Evolutionary conservation across 495 filamentous ascomycete species (phyloP).

Genomic region (Beverwykella pulmonaria): DNA sequence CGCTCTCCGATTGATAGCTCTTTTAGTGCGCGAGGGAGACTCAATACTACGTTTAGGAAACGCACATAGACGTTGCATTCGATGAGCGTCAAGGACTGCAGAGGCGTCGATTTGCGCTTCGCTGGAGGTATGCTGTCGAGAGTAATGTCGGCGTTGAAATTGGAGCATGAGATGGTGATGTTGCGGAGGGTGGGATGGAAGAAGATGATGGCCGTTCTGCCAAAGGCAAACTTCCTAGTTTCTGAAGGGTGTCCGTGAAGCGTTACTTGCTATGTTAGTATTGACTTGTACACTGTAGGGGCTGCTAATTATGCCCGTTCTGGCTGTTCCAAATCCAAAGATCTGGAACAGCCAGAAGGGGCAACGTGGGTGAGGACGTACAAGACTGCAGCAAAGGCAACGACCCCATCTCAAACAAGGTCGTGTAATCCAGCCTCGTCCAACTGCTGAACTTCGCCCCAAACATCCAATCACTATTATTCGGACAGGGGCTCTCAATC

Average conservation of each 20-base stretch:
- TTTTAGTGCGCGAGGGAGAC: conserved; percentile 30
- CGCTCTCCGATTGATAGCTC: conserved; percentile 30
- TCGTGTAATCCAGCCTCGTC: conserved; percentile 21
- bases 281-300: not conserved
- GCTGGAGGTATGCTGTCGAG: not conserved
- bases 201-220: conserved; percentile 25
- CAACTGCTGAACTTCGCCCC: conserved; percentile 1
- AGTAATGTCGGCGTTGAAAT: conserved; percentile 20
- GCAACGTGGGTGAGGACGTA: conserved; percentile 6
- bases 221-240: conserved; percentile 15
- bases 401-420: conserved; percentile 7
- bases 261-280: conserved; percentile 13
- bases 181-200: conserved; percentile 33
- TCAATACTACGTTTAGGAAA: conserved; percentile 22
- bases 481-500: conserved; percentile 33
- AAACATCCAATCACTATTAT: conserved; percentile 17
- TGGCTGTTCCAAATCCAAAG: too few relatives aligned
- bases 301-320: too few relatives aligned
- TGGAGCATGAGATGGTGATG: conserved; percentile 29
- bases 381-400: conserved; percentile 30
- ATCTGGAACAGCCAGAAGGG: not conserved
- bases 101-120: conserved; percentile 19
- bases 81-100: conserved; percentile 25
- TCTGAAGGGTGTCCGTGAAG: conserved; percentile 25
- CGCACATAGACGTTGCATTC: conserved; percentile 35